Percentiles rank a stretch among this genome's conserved stretches.
Conservation (phyloP, 2,329 filamentous ascomycete genomes). For the Colletotrichum costaricense region DNA sequence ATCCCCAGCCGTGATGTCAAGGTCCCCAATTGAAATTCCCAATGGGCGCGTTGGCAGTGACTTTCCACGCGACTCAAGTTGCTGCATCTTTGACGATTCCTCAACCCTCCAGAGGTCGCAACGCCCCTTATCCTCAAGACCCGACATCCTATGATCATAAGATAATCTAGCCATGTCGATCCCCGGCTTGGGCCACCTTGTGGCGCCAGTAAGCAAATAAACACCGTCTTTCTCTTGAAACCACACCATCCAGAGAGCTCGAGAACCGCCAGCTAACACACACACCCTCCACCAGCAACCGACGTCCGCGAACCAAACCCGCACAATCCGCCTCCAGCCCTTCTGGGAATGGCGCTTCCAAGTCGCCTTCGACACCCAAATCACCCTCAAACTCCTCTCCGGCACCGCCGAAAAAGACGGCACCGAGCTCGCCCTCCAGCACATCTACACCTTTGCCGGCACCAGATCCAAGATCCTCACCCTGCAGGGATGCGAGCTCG, state of each 20-base stretch:
- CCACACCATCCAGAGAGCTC: background rate
- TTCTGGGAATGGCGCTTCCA: slow-evolving; percentile 85
- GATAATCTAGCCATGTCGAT: slow-evolving; percentile 70
- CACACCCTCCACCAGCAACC: slow-evolving; percentile 37
- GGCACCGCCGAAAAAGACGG: slow-evolving; percentile 95
- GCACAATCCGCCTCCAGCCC: slow-evolving; percentile 65
- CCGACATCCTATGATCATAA: slow-evolving; percentile 7
- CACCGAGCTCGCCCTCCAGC: slow-evolving; percentile 86
- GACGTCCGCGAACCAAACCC: slow-evolving; percentile 53
- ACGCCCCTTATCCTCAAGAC: background rate
- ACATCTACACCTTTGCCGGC: slow-evolving; percentile 83
- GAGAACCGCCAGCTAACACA: background rate
- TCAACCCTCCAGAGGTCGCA: background rate
- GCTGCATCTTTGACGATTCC: background rate
- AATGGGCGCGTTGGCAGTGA: slow-evolving; percentile 2
- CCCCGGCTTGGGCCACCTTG: slow-evolving; percentile 77
- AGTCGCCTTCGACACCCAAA: slow-evolving; percentile 62
- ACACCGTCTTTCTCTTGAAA: background rate
- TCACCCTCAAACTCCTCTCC: slow-evolving; percentile 72
- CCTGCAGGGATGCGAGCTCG: slow-evolving; percentile 89
- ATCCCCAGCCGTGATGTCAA: slow-evolving; percentile 26
- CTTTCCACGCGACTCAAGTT: slow-evolving; percentile 11
- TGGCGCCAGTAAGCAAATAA: slow-evolving; percentile 62
- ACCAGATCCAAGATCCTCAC: slow-evolving; percentile 90
- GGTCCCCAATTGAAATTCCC: background rate